phyloP scores from a whole-genome alignment of 805 yeast species.

The Wickerhamiella kurtzmanii region DNA sequence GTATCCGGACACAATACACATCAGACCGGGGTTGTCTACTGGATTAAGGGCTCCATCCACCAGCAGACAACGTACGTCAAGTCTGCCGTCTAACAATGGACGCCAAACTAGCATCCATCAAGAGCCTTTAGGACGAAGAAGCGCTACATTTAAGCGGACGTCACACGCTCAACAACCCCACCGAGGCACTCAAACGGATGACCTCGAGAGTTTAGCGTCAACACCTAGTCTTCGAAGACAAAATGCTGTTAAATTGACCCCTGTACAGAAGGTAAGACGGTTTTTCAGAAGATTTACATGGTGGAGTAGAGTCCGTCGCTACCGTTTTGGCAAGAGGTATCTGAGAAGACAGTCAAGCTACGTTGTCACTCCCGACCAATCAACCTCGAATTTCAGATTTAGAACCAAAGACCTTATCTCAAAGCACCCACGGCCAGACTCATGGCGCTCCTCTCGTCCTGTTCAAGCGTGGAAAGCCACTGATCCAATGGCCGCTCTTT shows the following conservation, averaged over 20 bases:
- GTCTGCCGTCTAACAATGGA: neutral
- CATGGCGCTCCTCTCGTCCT: conserved; percentile 12
- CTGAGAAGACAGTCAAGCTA: conserved; percentile 16
- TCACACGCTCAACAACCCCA: too few relatives aligned
- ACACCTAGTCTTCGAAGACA: conserved; percentile 8
- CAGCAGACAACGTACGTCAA: neutral
- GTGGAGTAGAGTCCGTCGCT: conserved; percentile 7
- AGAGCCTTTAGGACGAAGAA: too few relatives aligned
- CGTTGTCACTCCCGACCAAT: conserved; percentile 16
- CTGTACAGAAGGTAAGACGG: conserved; percentile 5
- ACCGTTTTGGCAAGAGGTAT: conserved; percentile 8
- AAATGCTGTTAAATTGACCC: conserved; percentile 9
- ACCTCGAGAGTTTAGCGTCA: neutral
- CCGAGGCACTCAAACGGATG: neutral
- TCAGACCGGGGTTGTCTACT: conserved; percentile 2
- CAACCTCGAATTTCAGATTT: conserved; percentile 11
- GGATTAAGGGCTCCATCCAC: too few relatives aligned
- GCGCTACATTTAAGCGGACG: too few relatives aligned
- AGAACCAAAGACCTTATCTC: conserved; percentile 10
- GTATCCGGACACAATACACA: conserved; percentile 6
- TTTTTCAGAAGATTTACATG: conserved; percentile 10
- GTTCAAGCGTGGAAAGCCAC: conserved; percentile 13
- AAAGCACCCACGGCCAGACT: conserved; percentile 10
- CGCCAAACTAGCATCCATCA: neutral
- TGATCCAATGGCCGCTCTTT: conserved; percentile 11